Base-by-base conservation (phyloP, 2,329 filamentous ascomycete species). In the Penicillium sp. region DNA sequence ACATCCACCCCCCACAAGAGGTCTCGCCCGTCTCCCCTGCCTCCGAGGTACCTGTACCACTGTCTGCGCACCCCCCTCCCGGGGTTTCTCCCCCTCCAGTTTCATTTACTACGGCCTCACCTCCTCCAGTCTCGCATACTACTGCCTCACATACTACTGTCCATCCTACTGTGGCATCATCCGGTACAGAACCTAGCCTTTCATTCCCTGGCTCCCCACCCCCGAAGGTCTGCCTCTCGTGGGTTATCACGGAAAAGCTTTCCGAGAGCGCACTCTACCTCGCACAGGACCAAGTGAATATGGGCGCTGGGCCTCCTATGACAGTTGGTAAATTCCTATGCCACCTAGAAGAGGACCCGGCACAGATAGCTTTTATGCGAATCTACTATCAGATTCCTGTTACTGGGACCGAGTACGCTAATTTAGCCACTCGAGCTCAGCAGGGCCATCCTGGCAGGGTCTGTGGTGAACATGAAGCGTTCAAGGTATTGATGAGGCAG, bases 241-340 rank as follows among this genome's bases (percentile, higher is more conserved):
- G 64, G 60, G 22, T 61, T 28, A 63, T 66, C 49, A 60, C 50
- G 33, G 45, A 64, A 35, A 62, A 66, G 26, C 62, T 65, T 17
- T 37, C 51, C 12, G 60, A 65, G 60, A 63, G 51, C 22, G 57
- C 55, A 30, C 22, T 19, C 35, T 55, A 22, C 56, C 8, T 65
- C 24, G 59, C 53, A 58, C 15, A 58, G 6, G 4, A 62, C 1
- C 56, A 65, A 57, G 44, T 67, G 13, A 38, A 61, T 4, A 61
- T 53, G 60, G 55, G 63, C 53, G 10, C 15, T 33, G 57, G 62
- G 42, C 51, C 58, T 28, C 15, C 60, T 54, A 58, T 19, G 42
- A 63, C 61, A 3, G 60, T 64, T 61, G 64, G 64, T 53, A 64
- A 60, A 33, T 66, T 61, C 38, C 47, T 66, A 26, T 67, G 65